These are phyloP conservation scores for Apophysomyces elegans DNA, from an alignment of 371 early-diverging fungal species.

Conservation along the genomic window DNA sequence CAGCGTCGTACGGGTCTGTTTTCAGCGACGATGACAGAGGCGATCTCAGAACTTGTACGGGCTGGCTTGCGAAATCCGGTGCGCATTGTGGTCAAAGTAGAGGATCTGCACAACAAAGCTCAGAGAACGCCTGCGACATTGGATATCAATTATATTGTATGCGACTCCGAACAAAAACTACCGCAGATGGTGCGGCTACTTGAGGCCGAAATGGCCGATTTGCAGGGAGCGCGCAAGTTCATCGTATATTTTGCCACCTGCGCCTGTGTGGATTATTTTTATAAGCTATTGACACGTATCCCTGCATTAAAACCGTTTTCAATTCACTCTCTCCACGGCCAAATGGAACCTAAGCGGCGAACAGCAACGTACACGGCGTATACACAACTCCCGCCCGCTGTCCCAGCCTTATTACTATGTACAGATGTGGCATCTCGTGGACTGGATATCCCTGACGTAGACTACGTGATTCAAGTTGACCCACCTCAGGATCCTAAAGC, in stretches of 20 bases:
- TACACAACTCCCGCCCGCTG: constrained; percentile 59
- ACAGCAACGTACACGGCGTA: constrained; percentile 68
- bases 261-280: constrained; percentile 94
- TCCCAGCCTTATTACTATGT: constrained; percentile 83
- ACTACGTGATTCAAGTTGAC: constrained; percentile 95
- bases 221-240: constrained; percentile 70
- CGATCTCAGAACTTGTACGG: constrained; percentile 80
- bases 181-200: constrained; percentile 68
- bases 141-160: constrained; percentile 76
- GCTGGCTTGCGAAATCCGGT: constrained; percentile 95
- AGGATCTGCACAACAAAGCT: constrained; percentile 55
- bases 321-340: constrained; percentile 89
- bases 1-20: constrained; percentile 97
- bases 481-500: constrained; percentile 96
- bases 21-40: constrained; percentile 98
- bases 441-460: constrained; percentile 97
- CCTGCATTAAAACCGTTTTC: constrained; percentile 52
- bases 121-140: constrained; percentile 75
- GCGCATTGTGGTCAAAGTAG: constrained; percentile 84
- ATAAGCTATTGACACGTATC: constrained; percentile 59
- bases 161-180: constrained; percentile 82
- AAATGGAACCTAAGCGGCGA: constrained; percentile 90
- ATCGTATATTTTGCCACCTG: constrained; percentile 96
- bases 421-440: constrained; percentile 99
- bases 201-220: constrained; percentile 32